Conservation (phyloP, 139 green algal species). For the Cymbomonas tetramitiformis region DNA sequence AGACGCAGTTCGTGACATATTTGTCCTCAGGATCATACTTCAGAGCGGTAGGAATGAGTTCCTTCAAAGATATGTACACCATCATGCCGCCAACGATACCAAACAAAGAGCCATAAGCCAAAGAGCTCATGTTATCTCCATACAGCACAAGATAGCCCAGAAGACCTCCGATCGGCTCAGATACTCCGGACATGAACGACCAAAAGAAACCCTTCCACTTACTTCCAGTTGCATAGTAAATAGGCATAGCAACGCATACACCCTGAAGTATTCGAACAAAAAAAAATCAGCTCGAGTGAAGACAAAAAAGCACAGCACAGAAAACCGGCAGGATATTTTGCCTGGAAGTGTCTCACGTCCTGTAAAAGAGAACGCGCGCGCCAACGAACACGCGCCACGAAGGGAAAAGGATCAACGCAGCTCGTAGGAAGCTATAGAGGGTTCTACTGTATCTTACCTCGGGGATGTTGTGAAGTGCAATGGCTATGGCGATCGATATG, state of each 20-base stretch:
- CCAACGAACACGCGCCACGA: no score
- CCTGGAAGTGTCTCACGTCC: no score
- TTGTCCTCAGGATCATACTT: constrained; percentile 51
- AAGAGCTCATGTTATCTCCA: constrained; percentile 7
- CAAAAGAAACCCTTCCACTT: constrained; percentile 53
- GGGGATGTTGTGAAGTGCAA: constrained; percentile 65
- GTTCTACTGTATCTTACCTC: no score
- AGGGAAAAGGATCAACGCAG: no score
- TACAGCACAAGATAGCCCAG: constrained; percentile 31
- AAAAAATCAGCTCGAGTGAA: no score
- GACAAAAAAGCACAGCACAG: no score
- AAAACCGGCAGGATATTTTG: no score
- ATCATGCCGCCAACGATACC: constrained; percentile 60
- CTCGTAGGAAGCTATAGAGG: no score
- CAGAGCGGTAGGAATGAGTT: constrained; percentile 66
- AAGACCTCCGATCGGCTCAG: constrained; percentile 55
- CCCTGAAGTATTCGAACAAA: no score
- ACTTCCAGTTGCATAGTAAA: constrained; percentile 72
- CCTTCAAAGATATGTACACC: constrained; percentile 55
- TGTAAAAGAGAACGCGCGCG: no score
- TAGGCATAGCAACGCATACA: constrained; percentile 71
- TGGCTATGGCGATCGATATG: constrained; percentile 48
- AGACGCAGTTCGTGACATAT: constrained; percentile 28
- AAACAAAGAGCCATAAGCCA: constrained; percentile 13
- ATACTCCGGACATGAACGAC: constrained; percentile 45